Conservation (phyloP, 2,329 filamentous ascomycete genomes). For the Colletotrichum coccodes region DNA sequence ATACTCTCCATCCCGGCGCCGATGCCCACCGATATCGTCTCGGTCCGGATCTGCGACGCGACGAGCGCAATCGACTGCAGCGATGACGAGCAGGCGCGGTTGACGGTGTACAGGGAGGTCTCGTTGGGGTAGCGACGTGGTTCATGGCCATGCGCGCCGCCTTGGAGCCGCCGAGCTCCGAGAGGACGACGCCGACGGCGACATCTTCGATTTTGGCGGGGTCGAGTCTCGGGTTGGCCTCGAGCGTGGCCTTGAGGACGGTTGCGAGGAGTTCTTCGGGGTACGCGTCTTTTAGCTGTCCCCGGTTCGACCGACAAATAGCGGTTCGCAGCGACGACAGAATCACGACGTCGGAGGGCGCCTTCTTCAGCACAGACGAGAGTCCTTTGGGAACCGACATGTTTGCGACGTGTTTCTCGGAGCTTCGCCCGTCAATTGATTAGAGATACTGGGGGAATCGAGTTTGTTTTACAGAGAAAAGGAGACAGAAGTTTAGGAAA, state of each 20-base stretch:
- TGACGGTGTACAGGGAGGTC: constrained; percentile 86
- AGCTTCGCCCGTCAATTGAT: constrained; percentile 1
- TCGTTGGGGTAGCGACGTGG: constrained; percentile 78
- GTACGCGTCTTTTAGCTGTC: constrained; percentile 86
- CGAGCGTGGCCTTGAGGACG: constrained; percentile 74
- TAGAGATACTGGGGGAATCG: background rate
- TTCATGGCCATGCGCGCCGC: constrained; percentile 91
- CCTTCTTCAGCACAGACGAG: constrained; percentile 80
- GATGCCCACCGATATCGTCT: constrained; percentile 78
- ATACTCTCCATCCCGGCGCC: constrained; percentile 96
- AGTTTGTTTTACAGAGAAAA: constrained; percentile 3
- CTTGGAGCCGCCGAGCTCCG: constrained; percentile 90
- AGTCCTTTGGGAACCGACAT: constrained; percentile 73
- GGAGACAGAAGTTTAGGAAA: background rate
- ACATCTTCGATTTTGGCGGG: constrained; percentile 80
- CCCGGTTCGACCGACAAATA: constrained; percentile 84
- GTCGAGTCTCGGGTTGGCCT: constrained; percentile 77
- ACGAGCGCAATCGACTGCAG: constrained; percentile 81
- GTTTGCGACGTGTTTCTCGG: constrained; percentile 30
- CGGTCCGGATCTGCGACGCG: constrained; percentile 79
- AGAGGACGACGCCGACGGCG: constrained; percentile 87
- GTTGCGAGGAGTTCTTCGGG: constrained; percentile 86
- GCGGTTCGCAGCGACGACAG: constrained; percentile 92
- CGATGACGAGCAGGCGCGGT: constrained; percentile 85
- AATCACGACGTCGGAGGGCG: constrained; percentile 85